phyloP scores from a whole-genome alignment of 257 asterid species.

The Leptodermis oblonga region DNA sequence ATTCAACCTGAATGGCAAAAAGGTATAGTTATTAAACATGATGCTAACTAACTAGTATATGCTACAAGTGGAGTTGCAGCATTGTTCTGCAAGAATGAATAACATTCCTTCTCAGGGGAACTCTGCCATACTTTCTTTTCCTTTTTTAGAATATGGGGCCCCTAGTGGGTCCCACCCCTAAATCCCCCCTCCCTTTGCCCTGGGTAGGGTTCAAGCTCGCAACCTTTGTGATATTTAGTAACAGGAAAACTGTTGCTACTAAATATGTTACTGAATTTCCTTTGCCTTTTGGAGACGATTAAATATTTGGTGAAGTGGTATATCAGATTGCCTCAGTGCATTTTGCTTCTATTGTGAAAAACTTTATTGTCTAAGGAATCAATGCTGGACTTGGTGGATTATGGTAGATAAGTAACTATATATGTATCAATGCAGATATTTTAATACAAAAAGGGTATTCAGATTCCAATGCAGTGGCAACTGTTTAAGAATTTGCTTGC shows the following conservation, averaged over 20 bases:
- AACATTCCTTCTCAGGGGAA: conserved; percentile 82
- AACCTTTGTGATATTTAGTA: too few species aligned
- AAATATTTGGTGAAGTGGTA: background rate
- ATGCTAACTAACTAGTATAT: conserved; percentile 89
- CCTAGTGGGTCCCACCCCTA: too few species aligned
- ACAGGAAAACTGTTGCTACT: background rate
- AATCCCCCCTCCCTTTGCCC: too few species aligned
- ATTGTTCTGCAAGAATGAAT: conserved; percentile 67
- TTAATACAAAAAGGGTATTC: background rate
- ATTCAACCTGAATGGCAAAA: conserved; percentile 78
- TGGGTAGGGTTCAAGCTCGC: too few species aligned
- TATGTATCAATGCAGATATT: background rate
- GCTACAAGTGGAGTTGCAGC: conserved; percentile 94
- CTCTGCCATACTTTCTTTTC: background rate
- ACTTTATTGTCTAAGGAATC: background rate
- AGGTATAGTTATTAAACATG: conserved; percentile 92
- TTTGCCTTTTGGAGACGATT: background rate
- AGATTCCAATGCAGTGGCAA: background rate
- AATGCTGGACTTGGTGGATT: background rate
- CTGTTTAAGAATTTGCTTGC: too few species aligned
- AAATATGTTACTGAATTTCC: background rate
- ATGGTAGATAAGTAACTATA: background rate
- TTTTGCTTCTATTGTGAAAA: too few species aligned
- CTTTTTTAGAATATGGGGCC: too few species aligned
- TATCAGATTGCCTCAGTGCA: background rate